Evolutionary conservation across 345 rosid genomes (phyloP), one percentile per base, ranked within the genome.

Genomic region (Eucalyptus sp.): DNA sequence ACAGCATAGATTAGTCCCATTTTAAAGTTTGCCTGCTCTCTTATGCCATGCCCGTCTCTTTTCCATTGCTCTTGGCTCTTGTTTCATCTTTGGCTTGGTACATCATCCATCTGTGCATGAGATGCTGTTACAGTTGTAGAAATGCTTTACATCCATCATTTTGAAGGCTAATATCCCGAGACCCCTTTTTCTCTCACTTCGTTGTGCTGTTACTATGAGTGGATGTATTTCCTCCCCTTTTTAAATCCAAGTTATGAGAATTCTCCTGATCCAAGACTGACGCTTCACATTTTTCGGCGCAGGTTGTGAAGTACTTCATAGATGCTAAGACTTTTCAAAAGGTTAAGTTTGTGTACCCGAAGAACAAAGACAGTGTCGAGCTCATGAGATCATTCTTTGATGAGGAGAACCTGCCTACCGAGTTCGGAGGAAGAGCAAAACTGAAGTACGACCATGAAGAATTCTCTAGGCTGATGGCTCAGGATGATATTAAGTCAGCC

Each of bases 291-390:
- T 37, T 71, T 37, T 54, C 29, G 79, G 8, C 64, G 92, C 94
- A 97, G 99, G 92, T 96, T 33, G 99, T 97, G 12, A 98, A 98
- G 94, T 96, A 95, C 90, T 98, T 98, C 60, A 48, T 98, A 71
- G 99, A 97, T 89, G 91, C 97, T 56, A 97, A 95, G 92, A 98
- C 99, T 60, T 96, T 94, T 89, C 92, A 93, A 68, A 98, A 98
- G 93, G 98, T 97, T 91, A 97, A 96, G 87, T 98, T 98, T 92
- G 99, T 97, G 87, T 98, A 97, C 90, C 99, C 99, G 0, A 96
- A 97, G 91, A 96, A 97, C 84, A 89, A 86, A 60, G 98, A 95
- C 18, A 98, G 99, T 14, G 94, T 97, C 50, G 98, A 94, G 89
- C 92, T 96, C 13, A 96, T 98, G 99, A 93, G 92, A 15, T 90